Evolutionary conservation across 139 green algal species (phyloP).

Genomic region (Haematococcus sp.): DNA sequence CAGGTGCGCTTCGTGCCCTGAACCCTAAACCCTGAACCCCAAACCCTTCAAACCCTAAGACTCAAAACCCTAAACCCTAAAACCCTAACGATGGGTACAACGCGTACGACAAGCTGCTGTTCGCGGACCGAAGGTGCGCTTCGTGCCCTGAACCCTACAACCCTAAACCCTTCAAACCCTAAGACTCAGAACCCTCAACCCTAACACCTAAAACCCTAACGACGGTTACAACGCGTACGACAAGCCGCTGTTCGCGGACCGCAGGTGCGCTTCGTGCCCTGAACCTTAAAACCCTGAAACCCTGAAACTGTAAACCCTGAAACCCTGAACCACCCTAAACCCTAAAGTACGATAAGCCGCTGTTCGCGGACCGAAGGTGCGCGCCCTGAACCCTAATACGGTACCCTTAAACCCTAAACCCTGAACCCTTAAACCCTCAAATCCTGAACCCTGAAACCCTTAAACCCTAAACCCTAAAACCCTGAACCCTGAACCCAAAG

Average conservation of each 20-base stretch:
- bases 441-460: no score
- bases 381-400: conserved; percentile 19
- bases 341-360: conserved; percentile 96
- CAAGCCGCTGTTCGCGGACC: conserved; percentile 89
- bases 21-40: neutral
- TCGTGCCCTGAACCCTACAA: conserved; percentile 14
- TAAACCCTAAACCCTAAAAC: no score
- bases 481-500: no score
- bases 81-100: conserved; percentile 87
- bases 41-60: no score
- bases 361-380: conserved; percentile 77
- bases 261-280: conserved; percentile 17
- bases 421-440: no score
- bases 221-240: conserved; percentile 96
- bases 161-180: no score
- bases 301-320: no score
- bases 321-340: no score
- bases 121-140: conserved; percentile 60
- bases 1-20: conserved; percentile 2
- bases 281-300: neutral
- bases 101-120: conserved; percentile 96
- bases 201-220: no score
- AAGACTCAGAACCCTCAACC: no score
- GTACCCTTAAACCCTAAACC: no score
- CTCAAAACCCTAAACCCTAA: no score